Evolutionary conservation across 805 yeast species (phyloP).

Genomic region (Lipomyces yamanashiensis): DNA sequence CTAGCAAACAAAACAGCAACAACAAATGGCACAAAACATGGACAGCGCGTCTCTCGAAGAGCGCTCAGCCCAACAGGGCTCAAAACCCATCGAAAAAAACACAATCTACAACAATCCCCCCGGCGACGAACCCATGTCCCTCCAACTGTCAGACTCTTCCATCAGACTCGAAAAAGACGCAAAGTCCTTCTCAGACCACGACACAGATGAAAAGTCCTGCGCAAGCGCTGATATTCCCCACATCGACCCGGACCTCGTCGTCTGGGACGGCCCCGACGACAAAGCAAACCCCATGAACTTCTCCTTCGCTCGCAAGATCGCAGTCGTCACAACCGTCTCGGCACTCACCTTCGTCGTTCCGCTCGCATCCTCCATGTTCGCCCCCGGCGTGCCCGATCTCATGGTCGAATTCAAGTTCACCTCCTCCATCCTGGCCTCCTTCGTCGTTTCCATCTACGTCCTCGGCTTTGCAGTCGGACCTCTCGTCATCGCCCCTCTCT

Average conservation of each 20-base stretch:
- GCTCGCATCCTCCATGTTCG: conserved; percentile 62
- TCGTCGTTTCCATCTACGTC: conserved; percentile 63
- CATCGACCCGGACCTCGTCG: conserved; percentile 36
- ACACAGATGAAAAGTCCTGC: neutral
- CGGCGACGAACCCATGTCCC: conserved; percentile 8
- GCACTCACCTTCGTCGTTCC: conserved; percentile 46
- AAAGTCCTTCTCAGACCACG: conserved; percentile 1
- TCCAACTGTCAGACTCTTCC: neutral
- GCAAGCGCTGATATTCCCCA: neutral
- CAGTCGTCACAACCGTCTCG: conserved; percentile 15
- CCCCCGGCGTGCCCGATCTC: conserved; percentile 63
- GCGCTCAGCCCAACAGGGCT: too few relatives aligned
- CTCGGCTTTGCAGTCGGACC: conserved; percentile 76
- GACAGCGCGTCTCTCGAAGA: too few relatives aligned
- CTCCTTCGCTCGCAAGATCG: conserved; percentile 9
- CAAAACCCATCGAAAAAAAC: too few relatives aligned
- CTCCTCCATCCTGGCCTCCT: conserved; percentile 47
- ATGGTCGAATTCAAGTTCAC: conserved; percentile 52
- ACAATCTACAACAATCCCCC: neutral
- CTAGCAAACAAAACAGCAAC: too few relatives aligned
- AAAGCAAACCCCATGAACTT: conserved; percentile 40
- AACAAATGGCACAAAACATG: too few relatives aligned
- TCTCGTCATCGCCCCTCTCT: conserved; percentile 64
- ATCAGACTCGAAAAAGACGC: neutral
- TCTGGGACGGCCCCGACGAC: conserved; percentile 48